A percentile compares a stretch with the other conserved stretches of the same genome.
Conservation (phyloP, 352 stramenopile species). For the Phytophthora parvispora region DNA sequence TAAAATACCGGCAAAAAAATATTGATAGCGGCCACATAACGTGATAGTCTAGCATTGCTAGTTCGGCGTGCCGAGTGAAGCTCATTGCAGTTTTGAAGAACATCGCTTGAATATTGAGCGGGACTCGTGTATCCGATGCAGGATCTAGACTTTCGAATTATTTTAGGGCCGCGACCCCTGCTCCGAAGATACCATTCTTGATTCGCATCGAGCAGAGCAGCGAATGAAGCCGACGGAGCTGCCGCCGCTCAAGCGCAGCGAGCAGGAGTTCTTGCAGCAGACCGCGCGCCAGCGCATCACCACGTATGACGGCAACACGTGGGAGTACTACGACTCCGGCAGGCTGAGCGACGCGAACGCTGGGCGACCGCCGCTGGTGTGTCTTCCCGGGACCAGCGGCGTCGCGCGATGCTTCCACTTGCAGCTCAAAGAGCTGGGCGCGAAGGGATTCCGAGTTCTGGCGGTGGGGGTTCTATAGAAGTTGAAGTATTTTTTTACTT, state of each 20-base stretch:
- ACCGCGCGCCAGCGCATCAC: conserved; percentile 75
- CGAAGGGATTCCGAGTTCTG: conserved; percentile 76
- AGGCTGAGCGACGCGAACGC: conserved; percentile 38
- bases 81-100: too few relatives aligned
- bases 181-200: conserved; percentile 21
- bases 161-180: not conserved
- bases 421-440: conserved; percentile 55
- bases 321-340: conserved; percentile 82
- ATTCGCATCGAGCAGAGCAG: conserved; percentile 8
- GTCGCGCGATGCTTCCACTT: conserved; percentile 68
- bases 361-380: conserved; percentile 57
- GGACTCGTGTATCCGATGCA: too few relatives aligned
- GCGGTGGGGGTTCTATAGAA: conserved; percentile 35
- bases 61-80: too few relatives aligned
- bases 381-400: conserved; percentile 68
- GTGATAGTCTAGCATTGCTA: too few relatives aligned
- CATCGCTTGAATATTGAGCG: too few relatives aligned
- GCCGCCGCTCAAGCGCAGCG: conserved; percentile 36
- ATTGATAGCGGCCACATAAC: too few relatives aligned
- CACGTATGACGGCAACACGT: conserved; percentile 82
- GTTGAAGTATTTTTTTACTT: not conserved
- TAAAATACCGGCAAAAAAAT: too few relatives aligned
- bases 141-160: not conserved
- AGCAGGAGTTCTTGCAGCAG: conserved; percentile 67
- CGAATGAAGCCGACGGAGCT: conserved; percentile 19